phyloP scores from a whole-genome alignment of 2,329 filamentous ascomycete genomes.

The Leptodontidium sp. region DNA sequence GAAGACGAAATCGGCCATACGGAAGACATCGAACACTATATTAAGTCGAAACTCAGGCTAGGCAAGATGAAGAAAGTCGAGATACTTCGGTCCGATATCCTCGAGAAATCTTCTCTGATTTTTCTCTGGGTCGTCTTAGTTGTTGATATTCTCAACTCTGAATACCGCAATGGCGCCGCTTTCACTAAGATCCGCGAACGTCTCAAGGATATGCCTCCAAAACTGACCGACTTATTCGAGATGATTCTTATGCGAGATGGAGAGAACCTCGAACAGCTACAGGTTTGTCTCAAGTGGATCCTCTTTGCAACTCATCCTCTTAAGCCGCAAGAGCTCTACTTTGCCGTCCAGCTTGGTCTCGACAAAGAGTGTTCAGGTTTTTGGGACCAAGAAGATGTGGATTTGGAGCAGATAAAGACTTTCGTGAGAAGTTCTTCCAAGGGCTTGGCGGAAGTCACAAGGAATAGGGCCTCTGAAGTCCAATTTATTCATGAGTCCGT shows the following conservation, averaged over 20 bases:
- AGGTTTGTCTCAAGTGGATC: constrained; percentile 56
- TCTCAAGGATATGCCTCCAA: constrained; percentile 46
- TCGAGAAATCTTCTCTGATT: constrained; percentile 34
- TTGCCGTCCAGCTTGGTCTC: constrained; percentile 34
- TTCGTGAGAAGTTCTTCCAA: constrained; percentile 53
- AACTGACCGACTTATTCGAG: constrained; percentile 32
- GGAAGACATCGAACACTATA: constrained; percentile 43
- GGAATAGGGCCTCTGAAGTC: constrained; percentile 32
- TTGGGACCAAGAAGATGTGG: constrained; percentile 41
- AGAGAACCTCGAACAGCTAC: constrained; percentile 51
- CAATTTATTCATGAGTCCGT: too few relatives aligned
- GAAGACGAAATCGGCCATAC: constrained; percentile 43
- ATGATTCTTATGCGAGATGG: constrained; percentile 51
- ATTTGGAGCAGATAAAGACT: constrained; percentile 46
- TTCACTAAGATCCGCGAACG: constrained; percentile 44
- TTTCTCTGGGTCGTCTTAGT: constrained; percentile 40
- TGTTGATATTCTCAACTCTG: constrained; percentile 53
- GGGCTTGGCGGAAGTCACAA: constrained; percentile 51
- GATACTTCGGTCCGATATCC: constrained; percentile 30
- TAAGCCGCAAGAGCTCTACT: constrained; percentile 39
- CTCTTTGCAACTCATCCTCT: constrained; percentile 25
- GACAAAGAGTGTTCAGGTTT: constrained; percentile 26
- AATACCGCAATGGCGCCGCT: constrained; percentile 42
- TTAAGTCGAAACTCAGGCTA: constrained; percentile 39
- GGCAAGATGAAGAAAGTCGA: constrained; percentile 31